Conservation (phyloP, 2,329 filamentous ascomycete species). For the Ciborinia camelliae region DNA sequence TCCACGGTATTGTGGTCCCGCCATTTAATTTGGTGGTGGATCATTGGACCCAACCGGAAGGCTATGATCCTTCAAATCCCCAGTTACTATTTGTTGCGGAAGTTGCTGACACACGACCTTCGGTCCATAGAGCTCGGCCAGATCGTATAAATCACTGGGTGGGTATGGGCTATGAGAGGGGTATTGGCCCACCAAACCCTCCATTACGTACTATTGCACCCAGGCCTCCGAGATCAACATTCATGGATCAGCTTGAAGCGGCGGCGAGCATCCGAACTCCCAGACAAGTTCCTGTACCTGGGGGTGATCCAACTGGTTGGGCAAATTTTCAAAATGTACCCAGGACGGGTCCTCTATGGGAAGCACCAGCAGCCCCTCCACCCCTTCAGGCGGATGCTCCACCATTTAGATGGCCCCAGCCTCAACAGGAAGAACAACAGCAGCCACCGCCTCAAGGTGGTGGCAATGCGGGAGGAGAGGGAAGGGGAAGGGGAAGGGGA, state of each 20-base stretch:
- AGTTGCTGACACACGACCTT: not conserved
- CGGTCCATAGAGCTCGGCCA: not conserved
- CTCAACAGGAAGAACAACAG: too few relatives aligned
- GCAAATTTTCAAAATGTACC: not conserved
- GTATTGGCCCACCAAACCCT: not conserved
- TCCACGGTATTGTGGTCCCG: not conserved
- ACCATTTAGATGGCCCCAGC: too few relatives aligned
- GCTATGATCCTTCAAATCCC: not conserved
- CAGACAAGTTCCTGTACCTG: not conserved
- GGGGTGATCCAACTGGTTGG: not conserved
- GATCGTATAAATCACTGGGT: not conserved
- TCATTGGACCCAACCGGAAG: not conserved
- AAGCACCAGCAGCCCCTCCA: not conserved
- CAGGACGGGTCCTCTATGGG: not conserved
- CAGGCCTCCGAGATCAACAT: not conserved
- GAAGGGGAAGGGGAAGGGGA: not conserved
- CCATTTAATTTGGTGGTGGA: not conserved
- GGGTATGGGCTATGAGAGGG: not conserved
- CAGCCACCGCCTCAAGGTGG: too few relatives aligned
- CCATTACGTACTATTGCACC: not conserved
- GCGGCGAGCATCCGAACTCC: not conserved
- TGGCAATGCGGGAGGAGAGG: too few relatives aligned
- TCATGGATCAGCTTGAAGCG: not conserved
- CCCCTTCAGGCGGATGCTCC: not conserved
- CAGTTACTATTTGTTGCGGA: not conserved